Evolutionary conservation across 106 monocot genomes (phyloP).

Genomic region (Dendrobium officinale): DNA sequence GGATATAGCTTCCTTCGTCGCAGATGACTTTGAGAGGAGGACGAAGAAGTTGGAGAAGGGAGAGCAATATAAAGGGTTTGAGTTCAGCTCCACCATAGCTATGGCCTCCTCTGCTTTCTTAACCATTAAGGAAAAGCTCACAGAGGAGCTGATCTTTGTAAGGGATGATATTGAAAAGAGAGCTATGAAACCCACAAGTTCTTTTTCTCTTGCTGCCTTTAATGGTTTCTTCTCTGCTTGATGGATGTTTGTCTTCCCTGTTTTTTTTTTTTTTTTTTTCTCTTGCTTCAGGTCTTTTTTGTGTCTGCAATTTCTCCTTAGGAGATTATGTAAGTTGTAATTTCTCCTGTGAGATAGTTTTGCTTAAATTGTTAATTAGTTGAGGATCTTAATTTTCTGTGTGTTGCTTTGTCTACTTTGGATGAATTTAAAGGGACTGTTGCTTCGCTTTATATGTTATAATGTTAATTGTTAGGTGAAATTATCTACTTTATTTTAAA

Average conservation of each 20-base stretch:
- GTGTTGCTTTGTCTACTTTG: too few species aligned
- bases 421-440: too few species aligned
- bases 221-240: slow-evolving; percentile 46
- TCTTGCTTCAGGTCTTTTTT: background rate
- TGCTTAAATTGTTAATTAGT: background rate
- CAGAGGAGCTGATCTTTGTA: background rate
- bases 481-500: too few species aligned
- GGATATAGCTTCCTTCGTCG: slow-evolving; percentile 45
- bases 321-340: too few species aligned
- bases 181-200: slow-evolving; percentile 14
- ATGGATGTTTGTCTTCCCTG: background rate
- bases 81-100: background rate
- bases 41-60: slow-evolving; percentile 16
- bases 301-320: background rate
- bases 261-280: background rate
- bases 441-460: too few species aligned
- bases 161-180: slow-evolving; percentile 6
- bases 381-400: background rate
- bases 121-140: slow-evolving; percentile 3
- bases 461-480: too few species aligned
- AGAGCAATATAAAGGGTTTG: background rate
- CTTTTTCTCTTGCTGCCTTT: slow-evolving; percentile 19
- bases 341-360: too few species aligned
- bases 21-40: slow-evolving; percentile 47
- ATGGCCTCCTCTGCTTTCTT: background rate